A percentile compares a stretch with the other conserved stretches of the same genome.
Evolutionary conservation across 78 protist species (phyloP).

Genomic region (slime mould (Dictyostelium discoideum)): DNA sequence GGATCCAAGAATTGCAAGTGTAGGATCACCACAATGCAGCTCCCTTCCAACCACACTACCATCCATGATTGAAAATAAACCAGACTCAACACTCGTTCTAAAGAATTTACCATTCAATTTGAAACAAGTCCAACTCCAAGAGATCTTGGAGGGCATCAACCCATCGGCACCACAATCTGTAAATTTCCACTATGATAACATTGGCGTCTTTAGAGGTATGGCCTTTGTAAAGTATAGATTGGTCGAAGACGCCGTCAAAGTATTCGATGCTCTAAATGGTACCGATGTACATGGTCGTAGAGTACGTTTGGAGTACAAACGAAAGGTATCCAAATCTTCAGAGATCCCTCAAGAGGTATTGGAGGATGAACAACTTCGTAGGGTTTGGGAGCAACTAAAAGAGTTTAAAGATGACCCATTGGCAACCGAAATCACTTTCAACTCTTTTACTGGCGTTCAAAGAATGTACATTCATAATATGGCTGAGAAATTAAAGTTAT

Average conservation of each 20-base stretch:
- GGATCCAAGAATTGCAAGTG: slow-evolving; percentile 62
- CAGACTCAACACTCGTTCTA: slow-evolving; percentile 71
- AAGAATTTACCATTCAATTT: slow-evolving; percentile 79
- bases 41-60: slow-evolving; percentile 66
- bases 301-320: slow-evolving; percentile 70
- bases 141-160: slow-evolving; percentile 70
- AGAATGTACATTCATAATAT: slow-evolving; percentile 83
- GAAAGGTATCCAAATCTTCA: slow-evolving; percentile 57
- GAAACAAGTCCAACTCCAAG: slow-evolving; percentile 75
- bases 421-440: slow-evolving; percentile 45
- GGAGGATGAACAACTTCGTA: slow-evolving; percentile 72
- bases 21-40: slow-evolving; percentile 71
- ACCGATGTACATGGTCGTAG: slow-evolving; percentile 79
- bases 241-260: slow-evolving; percentile 74
- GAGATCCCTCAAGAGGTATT: slow-evolving; percentile 73
- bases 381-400: slow-evolving; percentile 67
- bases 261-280: slow-evolving; percentile 76
- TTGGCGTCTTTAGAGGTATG: slow-evolving; percentile 83
- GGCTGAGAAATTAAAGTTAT: slow-evolving; percentile 75
- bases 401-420: slow-evolving; percentile 66
- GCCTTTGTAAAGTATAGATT: slow-evolving; percentile 81
- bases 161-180: slow-evolving; percentile 78
- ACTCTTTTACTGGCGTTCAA: slow-evolving; percentile 68
- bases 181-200: slow-evolving; percentile 70
- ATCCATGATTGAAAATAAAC: slow-evolving; percentile 75